Base-by-base conservation (phyloP, 75 land plant genomes). In the Pinus albicaulis region DNA sequence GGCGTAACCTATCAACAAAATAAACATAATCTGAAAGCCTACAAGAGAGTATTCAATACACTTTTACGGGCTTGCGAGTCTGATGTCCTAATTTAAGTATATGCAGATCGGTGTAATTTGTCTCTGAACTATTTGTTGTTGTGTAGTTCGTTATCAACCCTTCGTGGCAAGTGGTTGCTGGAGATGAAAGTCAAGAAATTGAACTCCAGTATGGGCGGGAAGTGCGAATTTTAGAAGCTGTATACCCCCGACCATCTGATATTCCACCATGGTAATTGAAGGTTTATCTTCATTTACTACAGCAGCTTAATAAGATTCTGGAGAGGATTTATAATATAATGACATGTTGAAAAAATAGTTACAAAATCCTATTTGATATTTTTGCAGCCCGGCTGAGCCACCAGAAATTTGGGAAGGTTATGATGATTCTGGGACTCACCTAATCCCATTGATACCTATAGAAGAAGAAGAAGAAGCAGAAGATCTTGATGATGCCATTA, bases 161-260 rank as follows among this genome's bases (percentile, higher is more conserved):
- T 13, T 38, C 44, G n/a, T 95, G 98, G 98, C 80, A 77, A 63
- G 92, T 95, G 44, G 90, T 77, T 64, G 85, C 86, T 78, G 98
- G 98, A 57, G 92, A 84, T 76, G 96, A 88, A 72, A 95, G 98
- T 74, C 34, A 81, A 56, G 92, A 93, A 61, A 82, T 80, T 19
- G 81, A 60, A 16, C 17, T 79, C 59, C 83, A 95, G 81, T 84
- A 73, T 70, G 86, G 85, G 34, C 80, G 96, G 56, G 88, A 91
- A 65, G 55, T 87, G 23, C 76, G 92, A 79, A 87, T 89, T n/a
- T 86, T 93, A 31, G 96, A 93, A 82, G 98, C 96, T 68, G 81
- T 91, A 48, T 95, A 93, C 79, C 98, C 96, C 11, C 94, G 92
- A 16, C 79, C 76, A 28, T 88, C 94, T 34, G 73, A 89, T 44